These are phyloP conservation scores for Panicum miliaceum DNA, from an alignment of 176 grass and related monocot species.

Conservation along the genomic window DNA sequence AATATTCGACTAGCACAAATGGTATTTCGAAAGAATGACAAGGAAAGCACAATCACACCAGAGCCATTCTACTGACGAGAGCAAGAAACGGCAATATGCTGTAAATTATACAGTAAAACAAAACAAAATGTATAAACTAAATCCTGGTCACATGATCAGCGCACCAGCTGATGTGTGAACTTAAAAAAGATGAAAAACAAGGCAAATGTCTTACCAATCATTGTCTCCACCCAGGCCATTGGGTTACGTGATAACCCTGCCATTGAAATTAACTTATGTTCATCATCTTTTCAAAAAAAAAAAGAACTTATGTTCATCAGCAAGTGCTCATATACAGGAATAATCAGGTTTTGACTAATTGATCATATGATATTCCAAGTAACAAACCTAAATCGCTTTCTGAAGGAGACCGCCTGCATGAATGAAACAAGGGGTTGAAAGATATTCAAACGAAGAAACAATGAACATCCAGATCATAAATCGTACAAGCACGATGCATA, in stretches of 20 bases:
- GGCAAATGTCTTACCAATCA: slow-evolving; percentile 32
- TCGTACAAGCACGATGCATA: too few species aligned
- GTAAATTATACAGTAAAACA: background rate
- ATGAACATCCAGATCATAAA: background rate
- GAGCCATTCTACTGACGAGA: too few species aligned
- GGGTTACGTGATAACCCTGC: background rate
- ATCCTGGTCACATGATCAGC: background rate
- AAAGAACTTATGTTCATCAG: background rate
- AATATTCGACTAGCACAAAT: too few species aligned
- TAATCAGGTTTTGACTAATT: background rate
- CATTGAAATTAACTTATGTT: too few species aligned
- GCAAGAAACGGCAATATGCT: background rate
- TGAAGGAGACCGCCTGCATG: background rate
- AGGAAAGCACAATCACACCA: too few species aligned
- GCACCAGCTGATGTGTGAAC: background rate
- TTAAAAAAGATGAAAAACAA: background rate
- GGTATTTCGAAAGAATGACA: too few species aligned
- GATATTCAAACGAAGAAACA: background rate
- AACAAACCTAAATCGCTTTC: slow-evolving; percentile 1
- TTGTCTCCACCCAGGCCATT: background rate
- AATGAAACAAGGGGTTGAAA: background rate
- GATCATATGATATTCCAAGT: background rate
- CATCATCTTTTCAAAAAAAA: too few species aligned
- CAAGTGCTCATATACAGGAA: background rate
- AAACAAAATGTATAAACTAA: background rate